Evolutionary conservation across 805 yeast genomes (phyloP).

Genomic region (Myxozyma melibiosi): DNA sequence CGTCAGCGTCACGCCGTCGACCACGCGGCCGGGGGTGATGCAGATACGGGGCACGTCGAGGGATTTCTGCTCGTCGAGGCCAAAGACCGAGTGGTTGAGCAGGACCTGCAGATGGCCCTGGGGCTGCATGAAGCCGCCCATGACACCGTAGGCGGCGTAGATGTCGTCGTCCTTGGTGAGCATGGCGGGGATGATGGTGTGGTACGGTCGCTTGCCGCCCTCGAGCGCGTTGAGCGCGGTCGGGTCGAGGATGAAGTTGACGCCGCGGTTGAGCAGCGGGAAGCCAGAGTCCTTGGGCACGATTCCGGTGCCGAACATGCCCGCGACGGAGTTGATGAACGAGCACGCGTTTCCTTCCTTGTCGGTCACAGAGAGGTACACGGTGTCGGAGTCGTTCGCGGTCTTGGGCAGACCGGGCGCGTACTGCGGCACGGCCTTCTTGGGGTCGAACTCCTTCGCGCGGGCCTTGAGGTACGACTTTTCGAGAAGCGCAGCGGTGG

Average conservation of each 20-base stretch:
- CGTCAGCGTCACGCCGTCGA: constrained; percentile 56
- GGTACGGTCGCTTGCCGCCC: constrained; percentile 75
- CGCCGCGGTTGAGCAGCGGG: constrained; percentile 73
- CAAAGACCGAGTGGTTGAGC: constrained; percentile 63
- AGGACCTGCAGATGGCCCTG: constrained; percentile 82
- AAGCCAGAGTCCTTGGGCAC: constrained; percentile 64
- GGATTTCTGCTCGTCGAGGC: constrained; percentile 70
- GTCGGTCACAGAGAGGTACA: constrained; percentile 67
- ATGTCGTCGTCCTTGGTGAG: constrained; percentile 59
- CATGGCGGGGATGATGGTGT: constrained; percentile 83
- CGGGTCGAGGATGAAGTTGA: constrained; percentile 65
- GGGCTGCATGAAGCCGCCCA: constrained; percentile 89
- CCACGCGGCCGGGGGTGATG: constrained; percentile 66
- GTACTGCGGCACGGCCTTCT: constrained; percentile 48
- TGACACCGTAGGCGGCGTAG: constrained; percentile 75
- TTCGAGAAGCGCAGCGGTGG: constrained; percentile 50
- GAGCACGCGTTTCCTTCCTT: constrained; percentile 77
- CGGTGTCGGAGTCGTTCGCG: constrained; percentile 65
- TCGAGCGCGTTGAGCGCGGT: constrained; percentile 62
- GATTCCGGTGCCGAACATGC: constrained; percentile 69
- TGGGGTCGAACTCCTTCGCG: constrained; percentile 49
- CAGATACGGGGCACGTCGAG: constrained; percentile 76
- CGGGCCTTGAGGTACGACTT: constrained; percentile 55
- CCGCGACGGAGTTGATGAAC: constrained; percentile 74
- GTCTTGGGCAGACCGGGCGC: constrained; percentile 58